phyloP scores from a whole-genome alignment of 2,329 filamentous ascomycete species.

The Phaeosphaeria sp. region DNA sequence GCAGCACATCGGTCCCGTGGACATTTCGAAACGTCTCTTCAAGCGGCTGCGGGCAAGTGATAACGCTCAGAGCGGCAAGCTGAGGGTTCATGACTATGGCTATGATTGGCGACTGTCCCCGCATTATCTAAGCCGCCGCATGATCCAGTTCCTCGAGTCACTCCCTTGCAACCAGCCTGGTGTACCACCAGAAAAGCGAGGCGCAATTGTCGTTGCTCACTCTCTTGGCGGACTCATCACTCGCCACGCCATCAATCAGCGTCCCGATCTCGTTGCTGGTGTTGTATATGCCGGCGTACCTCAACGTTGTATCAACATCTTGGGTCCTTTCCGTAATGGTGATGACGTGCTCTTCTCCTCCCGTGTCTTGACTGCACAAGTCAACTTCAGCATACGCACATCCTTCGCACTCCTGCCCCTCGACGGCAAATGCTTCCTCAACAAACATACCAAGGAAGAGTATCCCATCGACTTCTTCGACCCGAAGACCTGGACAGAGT shows the following conservation, averaged over 20 bases:
- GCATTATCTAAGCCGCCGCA: slow-evolving; percentile 71
- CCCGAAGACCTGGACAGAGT: slow-evolving; percentile 77
- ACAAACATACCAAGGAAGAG: slow-evolving; percentile 79
- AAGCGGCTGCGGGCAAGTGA: slow-evolving; percentile 77
- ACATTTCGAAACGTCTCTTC: slow-evolving; percentile 83
- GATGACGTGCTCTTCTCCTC: slow-evolving; percentile 90
- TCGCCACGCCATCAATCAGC: slow-evolving; percentile 83
- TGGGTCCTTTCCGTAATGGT: slow-evolving; percentile 89
- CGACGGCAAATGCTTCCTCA: slow-evolving; percentile 85
- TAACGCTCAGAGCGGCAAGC: slow-evolving; percentile 72
- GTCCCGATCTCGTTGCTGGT: slow-evolving; percentile 84
- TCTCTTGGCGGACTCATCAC: slow-evolving; percentile 88
- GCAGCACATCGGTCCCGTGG: slow-evolving; percentile 89
- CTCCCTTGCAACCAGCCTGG: slow-evolving; percentile 75
- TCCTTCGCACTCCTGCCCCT: slow-evolving; percentile 86
- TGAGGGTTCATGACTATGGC: slow-evolving; percentile 87
- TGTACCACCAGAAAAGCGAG: slow-evolving; percentile 62
- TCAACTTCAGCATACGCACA: slow-evolving; percentile 90
- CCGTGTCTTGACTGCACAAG: slow-evolving; percentile 86
- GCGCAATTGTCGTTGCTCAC: slow-evolving; percentile 84
- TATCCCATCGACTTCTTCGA: slow-evolving; percentile 88
- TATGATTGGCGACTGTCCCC: slow-evolving; percentile 95
- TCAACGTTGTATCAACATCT: slow-evolving; percentile 86
- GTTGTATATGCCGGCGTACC: slow-evolving; percentile 87
- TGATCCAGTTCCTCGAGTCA: slow-evolving; percentile 75